phyloP scores from a whole-genome alignment of 139 green algal genomes.

The Chlorella sp. region DNA sequence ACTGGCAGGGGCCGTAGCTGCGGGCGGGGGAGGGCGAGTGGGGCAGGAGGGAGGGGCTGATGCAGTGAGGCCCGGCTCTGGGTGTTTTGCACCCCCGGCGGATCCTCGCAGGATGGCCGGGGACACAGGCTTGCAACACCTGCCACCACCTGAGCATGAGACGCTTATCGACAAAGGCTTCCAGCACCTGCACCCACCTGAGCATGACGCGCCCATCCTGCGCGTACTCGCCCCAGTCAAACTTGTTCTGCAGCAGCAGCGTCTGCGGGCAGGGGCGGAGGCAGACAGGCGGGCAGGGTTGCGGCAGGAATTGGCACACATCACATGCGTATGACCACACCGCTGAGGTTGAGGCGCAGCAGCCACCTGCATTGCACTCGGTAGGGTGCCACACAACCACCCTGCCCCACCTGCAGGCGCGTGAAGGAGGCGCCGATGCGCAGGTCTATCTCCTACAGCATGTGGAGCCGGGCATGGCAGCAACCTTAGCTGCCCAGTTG shows the following conservation, averaged over 20 bases:
- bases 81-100: no score
- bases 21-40: background rate
- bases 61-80: background rate
- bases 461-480: no score
- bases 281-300: background rate
- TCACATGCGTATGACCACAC: no score
- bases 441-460: slow-evolving; percentile 93
- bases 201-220: slow-evolving; percentile 56
- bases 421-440: slow-evolving; percentile 96
- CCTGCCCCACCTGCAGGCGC: slow-evolving; percentile 82
- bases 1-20: slow-evolving; percentile 96
- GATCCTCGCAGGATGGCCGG: no score
- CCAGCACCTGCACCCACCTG: slow-evolving; percentile 51
- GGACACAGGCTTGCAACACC: no score
- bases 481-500: no score
- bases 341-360: no score
- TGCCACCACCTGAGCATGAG: no score
- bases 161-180: no score
- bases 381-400: slow-evolving; percentile 83
- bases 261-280: slow-evolving; percentile 93
- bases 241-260: slow-evolving; percentile 88
- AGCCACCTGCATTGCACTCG: background rate
- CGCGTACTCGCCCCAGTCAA: slow-evolving; percentile 65
- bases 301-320: background rate
- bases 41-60: no score